Conservation (phyloP, 129 eudicot genomes). For the Chrysanthemum lavandulifolium region DNA sequence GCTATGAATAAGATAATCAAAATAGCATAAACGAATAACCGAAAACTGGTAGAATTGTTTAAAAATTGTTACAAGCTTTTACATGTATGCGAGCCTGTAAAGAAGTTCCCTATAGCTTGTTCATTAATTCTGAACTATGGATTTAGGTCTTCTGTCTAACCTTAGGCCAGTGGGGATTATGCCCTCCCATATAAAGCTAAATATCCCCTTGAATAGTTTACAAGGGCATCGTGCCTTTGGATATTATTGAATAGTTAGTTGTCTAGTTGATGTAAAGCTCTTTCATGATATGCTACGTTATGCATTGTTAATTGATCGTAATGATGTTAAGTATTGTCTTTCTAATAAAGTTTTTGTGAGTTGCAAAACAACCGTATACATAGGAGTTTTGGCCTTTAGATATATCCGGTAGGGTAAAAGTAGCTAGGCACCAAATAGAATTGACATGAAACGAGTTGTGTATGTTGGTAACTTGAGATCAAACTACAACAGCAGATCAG, state of each 20-base stretch:
- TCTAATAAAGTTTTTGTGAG: slow-evolving; percentile 17
- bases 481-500: too few relatives aligned
- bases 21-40: slow-evolving; percentile 9
- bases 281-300: slow-evolving; percentile 20
- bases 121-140: slow-evolving; percentile 15
- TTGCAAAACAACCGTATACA: slow-evolving; percentile 17
- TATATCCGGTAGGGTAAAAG: neutral
- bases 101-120: slow-evolving; percentile 31
- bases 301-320: slow-evolving; percentile 17
- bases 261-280: slow-evolving; percentile 32
- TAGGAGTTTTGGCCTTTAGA: slow-evolving; percentile 6
- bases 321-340: slow-evolving; percentile 17
- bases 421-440: neutral
- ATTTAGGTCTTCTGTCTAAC: slow-evolving; percentile 15
- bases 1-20: neutral
- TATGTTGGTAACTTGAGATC: too few relatives aligned
- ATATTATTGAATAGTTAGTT: slow-evolving; percentile 19
- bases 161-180: slow-evolving; percentile 44
- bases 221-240: slow-evolving; percentile 30
- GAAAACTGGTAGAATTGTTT: slow-evolving; percentile 14
- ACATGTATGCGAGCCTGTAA: slow-evolving; percentile 34
- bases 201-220: slow-evolving; percentile 33
- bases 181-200: slow-evolving; percentile 38
- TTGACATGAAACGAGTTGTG: neutral
- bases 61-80: slow-evolving; percentile 14